Evolutionary conservation across 2,329 filamentous ascomycete species (phyloP).

Genomic region (Penicillium sp.): DNA sequence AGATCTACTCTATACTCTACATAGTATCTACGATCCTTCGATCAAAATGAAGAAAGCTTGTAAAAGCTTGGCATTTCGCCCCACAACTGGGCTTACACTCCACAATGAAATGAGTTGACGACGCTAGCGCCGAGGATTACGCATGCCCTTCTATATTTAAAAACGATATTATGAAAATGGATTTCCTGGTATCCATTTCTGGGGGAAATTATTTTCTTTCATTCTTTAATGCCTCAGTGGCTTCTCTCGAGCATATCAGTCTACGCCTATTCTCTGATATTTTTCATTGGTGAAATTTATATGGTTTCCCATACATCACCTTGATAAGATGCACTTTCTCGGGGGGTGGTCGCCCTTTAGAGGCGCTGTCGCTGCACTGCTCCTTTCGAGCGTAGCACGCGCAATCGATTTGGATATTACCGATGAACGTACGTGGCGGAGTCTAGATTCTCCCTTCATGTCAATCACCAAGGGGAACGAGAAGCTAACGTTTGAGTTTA

Average conservation of each 20-base stretch:
- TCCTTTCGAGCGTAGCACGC: conserved; percentile 6
- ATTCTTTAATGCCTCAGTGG: neutral
- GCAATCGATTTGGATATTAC: conserved; percentile 31
- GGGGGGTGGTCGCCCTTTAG: neutral
- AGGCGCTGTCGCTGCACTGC: conserved; percentile 2
- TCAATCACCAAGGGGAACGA: neutral
- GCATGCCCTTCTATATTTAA: conserved; percentile 23
- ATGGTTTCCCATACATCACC: neutral
- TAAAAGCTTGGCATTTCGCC: conserved; percentile 14
- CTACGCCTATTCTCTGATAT: neutral
- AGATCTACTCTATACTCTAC: neutral
- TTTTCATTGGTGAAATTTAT: neutral
- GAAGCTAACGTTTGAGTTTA: neutral
- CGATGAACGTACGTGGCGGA: conserved; percentile 24
- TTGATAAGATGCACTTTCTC: conserved; percentile 12
- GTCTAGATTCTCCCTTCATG: neutral
- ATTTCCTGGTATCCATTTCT: neutral
- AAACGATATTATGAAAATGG: conserved; percentile 1
- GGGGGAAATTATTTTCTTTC: neutral
- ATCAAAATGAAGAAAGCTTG: conserved; percentile 18
- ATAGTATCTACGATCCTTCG: neutral
- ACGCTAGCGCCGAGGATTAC: conserved; percentile 28
- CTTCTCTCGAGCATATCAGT: neutral
- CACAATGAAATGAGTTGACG: conserved; percentile 21
- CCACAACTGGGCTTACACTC: conserved; percentile 9